These are phyloP conservation scores for Lasiodiplodia gonubiensis DNA, from an alignment of 2,329 filamentous ascomycete genomes.

Conservation along the genomic window DNA sequence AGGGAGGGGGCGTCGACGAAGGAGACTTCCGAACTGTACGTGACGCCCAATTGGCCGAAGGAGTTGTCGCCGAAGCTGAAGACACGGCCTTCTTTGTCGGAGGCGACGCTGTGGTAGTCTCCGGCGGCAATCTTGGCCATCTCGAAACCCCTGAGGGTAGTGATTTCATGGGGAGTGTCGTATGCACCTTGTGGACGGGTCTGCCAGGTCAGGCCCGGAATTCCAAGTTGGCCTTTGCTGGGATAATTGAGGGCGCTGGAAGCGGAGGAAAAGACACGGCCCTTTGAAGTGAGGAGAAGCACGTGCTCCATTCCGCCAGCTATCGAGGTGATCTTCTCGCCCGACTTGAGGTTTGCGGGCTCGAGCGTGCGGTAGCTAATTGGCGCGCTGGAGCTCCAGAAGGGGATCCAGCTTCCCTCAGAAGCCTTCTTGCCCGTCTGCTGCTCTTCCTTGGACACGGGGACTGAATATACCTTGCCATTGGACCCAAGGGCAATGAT, in stretches of 20 bases:
- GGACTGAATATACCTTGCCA: slow-evolving; percentile 84
- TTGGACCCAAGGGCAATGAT: slow-evolving; percentile 77
- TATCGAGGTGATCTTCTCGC: slow-evolving; percentile 76
- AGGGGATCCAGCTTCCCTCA: slow-evolving; percentile 74
- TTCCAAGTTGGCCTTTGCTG: slow-evolving; percentile 81
- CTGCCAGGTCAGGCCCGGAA: slow-evolving; percentile 80
- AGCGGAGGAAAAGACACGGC: slow-evolving; percentile 87
- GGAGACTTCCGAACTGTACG: slow-evolving; percentile 66
- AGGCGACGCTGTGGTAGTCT: slow-evolving; percentile 81
- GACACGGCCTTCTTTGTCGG: slow-evolving; percentile 76
- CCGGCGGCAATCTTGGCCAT: slow-evolving; percentile 80
- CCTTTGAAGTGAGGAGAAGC: slow-evolving; percentile 80
- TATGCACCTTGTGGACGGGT: slow-evolving; percentile 78
- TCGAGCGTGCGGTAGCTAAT: slow-evolving; percentile 77
- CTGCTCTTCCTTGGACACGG: slow-evolving; percentile 76
- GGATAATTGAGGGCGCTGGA: slow-evolving; percentile 80
- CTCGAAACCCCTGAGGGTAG: slow-evolving; percentile 71
- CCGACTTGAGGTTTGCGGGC: slow-evolving; percentile 67
- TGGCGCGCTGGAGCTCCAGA: slow-evolving; percentile 66
- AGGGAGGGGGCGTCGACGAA: slow-evolving; percentile 72
- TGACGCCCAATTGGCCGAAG: slow-evolving; percentile 87
- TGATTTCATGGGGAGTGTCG: slow-evolving; percentile 82
- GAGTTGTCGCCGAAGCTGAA: slow-evolving; percentile 93
- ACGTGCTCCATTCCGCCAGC: slow-evolving; percentile 84
- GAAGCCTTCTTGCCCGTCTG: slow-evolving; percentile 64